Conservation (phyloP, 169 alveolate species). For the Fabrea salina region DNA sequence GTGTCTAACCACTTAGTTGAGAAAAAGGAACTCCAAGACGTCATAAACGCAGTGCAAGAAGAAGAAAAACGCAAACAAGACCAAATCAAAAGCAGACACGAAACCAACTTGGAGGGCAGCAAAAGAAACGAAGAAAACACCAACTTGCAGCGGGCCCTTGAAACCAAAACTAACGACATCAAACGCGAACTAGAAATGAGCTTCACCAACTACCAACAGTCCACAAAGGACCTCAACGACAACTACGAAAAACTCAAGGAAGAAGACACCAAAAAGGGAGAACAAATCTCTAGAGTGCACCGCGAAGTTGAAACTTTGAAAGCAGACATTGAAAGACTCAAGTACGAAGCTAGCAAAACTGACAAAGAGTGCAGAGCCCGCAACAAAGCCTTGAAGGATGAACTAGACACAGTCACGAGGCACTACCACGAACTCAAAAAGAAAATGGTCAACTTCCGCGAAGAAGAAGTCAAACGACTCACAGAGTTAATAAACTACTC, state of each 20-base stretch:
- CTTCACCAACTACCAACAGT: slow-evolving; percentile 55
- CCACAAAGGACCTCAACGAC: slow-evolving; percentile 7
- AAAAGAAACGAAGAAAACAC: slow-evolving; percentile 60
- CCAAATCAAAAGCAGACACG: slow-evolving; percentile 70
- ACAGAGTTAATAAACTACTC: slow-evolving; percentile 77
- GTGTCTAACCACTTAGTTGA: slow-evolving; percentile 56
- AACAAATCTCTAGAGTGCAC: slow-evolving; percentile 63
- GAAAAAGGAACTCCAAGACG: slow-evolving; percentile 69
- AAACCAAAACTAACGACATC: slow-evolving; percentile 44
- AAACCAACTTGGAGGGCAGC: slow-evolving; percentile 67
- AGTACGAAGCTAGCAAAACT: slow-evolving; percentile 79
- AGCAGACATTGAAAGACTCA: slow-evolving; percentile 70
- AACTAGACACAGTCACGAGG: slow-evolving; percentile 77
- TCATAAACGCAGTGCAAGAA: slow-evolving; percentile 71
- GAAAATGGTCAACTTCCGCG: slow-evolving; percentile 79
- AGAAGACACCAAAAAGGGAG: slow-evolving; percentile 61
- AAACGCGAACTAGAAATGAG: slow-evolving; percentile 70
- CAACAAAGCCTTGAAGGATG: slow-evolving; percentile 79
- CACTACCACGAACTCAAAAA: slow-evolving; percentile 83
- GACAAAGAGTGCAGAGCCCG: slow-evolving; percentile 83
- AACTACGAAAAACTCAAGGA: slow-evolving; percentile 40
- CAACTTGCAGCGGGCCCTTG: slow-evolving; percentile 58
- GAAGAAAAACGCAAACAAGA: slow-evolving; percentile 69
- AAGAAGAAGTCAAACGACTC: slow-evolving; percentile 74
- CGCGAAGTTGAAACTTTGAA: slow-evolving; percentile 73